These are phyloP conservation scores for Silene noctiflora DNA, from an alignment of 179 eudicot species.

Conservation along the genomic window DNA sequence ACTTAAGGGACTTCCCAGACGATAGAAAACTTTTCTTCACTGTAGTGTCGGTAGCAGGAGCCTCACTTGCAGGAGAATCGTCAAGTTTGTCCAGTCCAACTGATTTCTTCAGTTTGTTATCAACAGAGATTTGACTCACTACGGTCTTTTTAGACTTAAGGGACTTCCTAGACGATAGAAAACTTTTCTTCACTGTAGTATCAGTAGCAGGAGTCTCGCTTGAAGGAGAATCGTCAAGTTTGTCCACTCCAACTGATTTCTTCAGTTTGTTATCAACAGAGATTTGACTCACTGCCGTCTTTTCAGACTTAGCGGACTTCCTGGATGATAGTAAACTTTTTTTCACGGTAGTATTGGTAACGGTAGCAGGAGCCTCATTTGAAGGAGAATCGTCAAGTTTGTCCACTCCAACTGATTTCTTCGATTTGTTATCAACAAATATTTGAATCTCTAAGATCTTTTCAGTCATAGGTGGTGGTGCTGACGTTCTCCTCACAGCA, in stretches of 20 bases:
- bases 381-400: conserved; percentile 25
- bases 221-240: neutral
- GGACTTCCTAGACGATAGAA: neutral
- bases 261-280: no score
- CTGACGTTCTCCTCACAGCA: conserved; percentile 34
- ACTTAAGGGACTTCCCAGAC: conserved; percentile 19
- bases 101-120: neutral
- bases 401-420: conserved; percentile 22
- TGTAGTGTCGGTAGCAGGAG: conserved; percentile 13
- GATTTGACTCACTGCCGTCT: neutral
- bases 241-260: conserved; percentile 23
- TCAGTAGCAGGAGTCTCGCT: neutral
- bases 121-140: no score
- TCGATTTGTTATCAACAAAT: conserved; percentile 40
- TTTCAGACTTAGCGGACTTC: neutral
- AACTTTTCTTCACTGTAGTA: neutral
- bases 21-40: conserved; percentile 11
- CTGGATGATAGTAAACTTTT: no score
- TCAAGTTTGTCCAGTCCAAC: conserved; percentile 26
- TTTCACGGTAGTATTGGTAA: conserved; percentile 7
- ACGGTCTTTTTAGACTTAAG: neutral
- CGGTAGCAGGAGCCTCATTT: conserved; percentile 9
- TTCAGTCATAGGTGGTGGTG: conserved; percentile 22
- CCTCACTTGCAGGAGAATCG: conserved; percentile 23
- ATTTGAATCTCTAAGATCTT: conserved; percentile 25